Evolutionary conservation across 139 green algal species (phyloP), one percentile per base, ranked within the genome.

Genomic region (Chlorella sp.): DNA sequence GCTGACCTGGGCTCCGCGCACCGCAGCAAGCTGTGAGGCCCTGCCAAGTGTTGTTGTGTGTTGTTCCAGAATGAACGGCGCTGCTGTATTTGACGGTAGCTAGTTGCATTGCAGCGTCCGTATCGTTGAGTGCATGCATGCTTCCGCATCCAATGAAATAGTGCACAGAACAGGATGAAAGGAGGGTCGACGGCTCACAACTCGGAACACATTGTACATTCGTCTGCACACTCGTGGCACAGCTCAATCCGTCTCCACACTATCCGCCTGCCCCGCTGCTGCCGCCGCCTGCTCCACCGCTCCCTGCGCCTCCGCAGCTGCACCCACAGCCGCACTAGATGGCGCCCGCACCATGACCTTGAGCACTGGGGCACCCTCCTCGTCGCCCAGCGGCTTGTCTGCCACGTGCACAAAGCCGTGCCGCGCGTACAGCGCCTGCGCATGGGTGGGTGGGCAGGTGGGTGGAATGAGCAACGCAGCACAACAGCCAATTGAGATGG

Each of bases 321-420:
- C 69, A n/a, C 23, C 36, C 36, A 78, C 13, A 25, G 41, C 25
- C 32, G 41, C 39, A 47, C 70, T 60, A 0, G 39, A 60, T 0
- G 70, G 70, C 26, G 70, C 12, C 11, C 70, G 39, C 26, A 78
- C 41, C 70, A 78, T 78, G 3, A 78, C 70, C 25, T 47, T 44
- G 9, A 78, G 70, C 70, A 78, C 39, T 16, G 70, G 70, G 9
- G 70, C 70, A 2, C 26, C 39, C 70, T 56, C 70, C 70, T 78
- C 70, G 7, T 60, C 70, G 12, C 70, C 70, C 25, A 78, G 41
- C 25, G 70, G 70, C 70, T 78, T 78, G 70, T 78, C 70, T 26
- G 70, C 70, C 3, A 78, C 32, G 39, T 60, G 39, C 21, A 56
- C 25, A 38, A 78, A 78, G 39, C 70, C 70, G 26, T 78, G 70